These are phyloP conservation scores for Trichoderma reesei DNA, from an alignment of 495 filamentous ascomycete genomes.

Conservation along the genomic window DNA sequence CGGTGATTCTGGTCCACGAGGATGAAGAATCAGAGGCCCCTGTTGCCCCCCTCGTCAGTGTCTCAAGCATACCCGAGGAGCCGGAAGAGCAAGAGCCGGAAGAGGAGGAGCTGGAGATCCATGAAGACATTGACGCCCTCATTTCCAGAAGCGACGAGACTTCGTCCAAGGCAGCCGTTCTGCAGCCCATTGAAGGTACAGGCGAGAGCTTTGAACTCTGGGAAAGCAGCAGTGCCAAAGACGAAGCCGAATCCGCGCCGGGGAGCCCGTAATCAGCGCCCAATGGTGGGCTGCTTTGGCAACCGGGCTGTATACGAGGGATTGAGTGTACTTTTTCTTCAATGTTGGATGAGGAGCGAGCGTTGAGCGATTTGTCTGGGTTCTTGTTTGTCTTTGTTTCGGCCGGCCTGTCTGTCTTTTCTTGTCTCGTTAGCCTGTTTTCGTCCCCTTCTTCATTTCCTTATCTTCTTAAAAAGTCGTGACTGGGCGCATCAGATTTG, in stretches of 20 bases:
- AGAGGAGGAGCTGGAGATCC: slow-evolving; percentile 9
- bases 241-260: slow-evolving; percentile 24
- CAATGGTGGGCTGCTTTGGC: not conserved
- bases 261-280: not conserved
- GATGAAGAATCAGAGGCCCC: slow-evolving; percentile 28
- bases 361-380: not conserved
- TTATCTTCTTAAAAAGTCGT: not conserved
- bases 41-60: slow-evolving; percentile 10
- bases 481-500: not conserved
- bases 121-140: slow-evolving; percentile 32
- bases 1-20: slow-evolving; percentile 46
- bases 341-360: not conserved
- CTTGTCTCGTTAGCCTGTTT: not conserved
- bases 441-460: not conserved
- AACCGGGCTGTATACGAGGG: not conserved
- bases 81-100: slow-evolving; percentile 5
- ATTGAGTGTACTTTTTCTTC: not conserved
- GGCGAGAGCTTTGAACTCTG: slow-evolving; percentile 51
- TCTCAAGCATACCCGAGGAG: slow-evolving; percentile 5
- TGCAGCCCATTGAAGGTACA: slow-evolving; percentile 42
- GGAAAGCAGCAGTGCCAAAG: slow-evolving; percentile 54
- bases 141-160: slow-evolving; percentile 32
- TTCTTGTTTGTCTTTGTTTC: not conserved
- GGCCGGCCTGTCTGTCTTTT: not conserved
- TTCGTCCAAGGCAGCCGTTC: slow-evolving; percentile 30